Evolutionary conservation across 2,329 filamentous ascomycete species (phyloP), one percentile per base, ranked within the genome.

Genomic region (Fusarium secorum): DNA sequence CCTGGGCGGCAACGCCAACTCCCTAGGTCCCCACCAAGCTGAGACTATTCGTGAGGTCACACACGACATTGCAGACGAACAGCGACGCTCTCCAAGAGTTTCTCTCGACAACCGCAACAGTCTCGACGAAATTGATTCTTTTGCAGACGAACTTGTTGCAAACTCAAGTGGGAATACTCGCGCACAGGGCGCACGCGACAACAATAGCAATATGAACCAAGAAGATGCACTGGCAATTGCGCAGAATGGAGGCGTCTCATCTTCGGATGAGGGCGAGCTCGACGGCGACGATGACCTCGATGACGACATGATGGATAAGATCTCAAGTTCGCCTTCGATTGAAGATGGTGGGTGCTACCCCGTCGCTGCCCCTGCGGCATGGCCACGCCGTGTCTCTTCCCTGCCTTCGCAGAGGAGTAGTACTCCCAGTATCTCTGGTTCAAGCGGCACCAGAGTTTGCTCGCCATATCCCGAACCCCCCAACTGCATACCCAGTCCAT

Each of bases 311-410:
- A 94, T 97, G 92, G 96, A 98, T 85, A 96, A 96, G 82, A 98
- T 99, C 74, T 98, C 95, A 77, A 98, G 95, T 82, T 98, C 95
- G 77, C 96, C 96, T 79, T 98, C 95, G 76, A 99, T 99, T 82
- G 94, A 97, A 86, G 95, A 98, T 91, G 95, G 95, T 99, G 90
- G 88, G 94, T 96, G 85, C 84, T 82, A 81, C 83, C 79, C 78
- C 54, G 72, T 75, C 74, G 66, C 74, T 68, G 77, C 81, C 74
- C 78, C 79, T 55, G 77, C 68, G 72, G 76, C 76, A 67, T 84
- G 82, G 84, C 84, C 83, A 61, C 80, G 78, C 72, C 82, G 82
- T 76, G 78, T 82, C 70, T 83, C 82, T 69, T 84, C 83, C 72
- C 79, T 84, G 54, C 78, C 76, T 69, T 76, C 76, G 67, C 69